Percentiles rank a stretch among this genome's conserved stretches.
phyloP scores from a whole-genome alignment of 805 yeast genomes.

The Saturnispora bothae region DNA sequence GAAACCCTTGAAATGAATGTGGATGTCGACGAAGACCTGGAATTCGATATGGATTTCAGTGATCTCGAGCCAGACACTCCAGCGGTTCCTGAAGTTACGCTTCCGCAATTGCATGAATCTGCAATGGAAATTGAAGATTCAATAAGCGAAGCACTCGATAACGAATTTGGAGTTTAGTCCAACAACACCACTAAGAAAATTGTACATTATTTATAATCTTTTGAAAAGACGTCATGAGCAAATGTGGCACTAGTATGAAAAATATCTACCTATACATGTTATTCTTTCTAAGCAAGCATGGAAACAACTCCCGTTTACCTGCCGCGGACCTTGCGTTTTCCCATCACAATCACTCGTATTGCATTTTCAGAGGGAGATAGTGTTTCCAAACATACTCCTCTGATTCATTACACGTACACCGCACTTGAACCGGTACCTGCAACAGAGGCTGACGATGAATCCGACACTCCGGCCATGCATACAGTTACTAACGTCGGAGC shows the following conservation, averaged over 20 bases:
- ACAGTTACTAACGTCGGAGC: constrained; percentile 62
- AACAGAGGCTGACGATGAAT: constrained; percentile 29
- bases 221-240: too few relatives aligned
- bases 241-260: too few relatives aligned
- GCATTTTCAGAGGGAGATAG: constrained; percentile 34
- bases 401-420: constrained; percentile 57
- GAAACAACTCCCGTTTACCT: constrained; percentile 39
- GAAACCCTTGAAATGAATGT: constrained; percentile 21
- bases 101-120: too few relatives aligned
- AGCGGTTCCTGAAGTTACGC: too few relatives aligned
- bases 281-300: too few relatives aligned
- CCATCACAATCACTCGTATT: constrained; percentile 50
- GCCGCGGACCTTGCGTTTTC: constrained; percentile 58
- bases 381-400: constrained; percentile 41
- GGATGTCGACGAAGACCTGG: constrained; percentile 7
- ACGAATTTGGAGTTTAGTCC: too few relatives aligned
- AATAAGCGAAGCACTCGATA: too few relatives aligned
- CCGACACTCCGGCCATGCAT: constrained; percentile 31
- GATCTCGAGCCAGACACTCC: constrained; percentile 3
- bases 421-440: constrained; percentile 50
- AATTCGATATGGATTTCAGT: constrained; percentile 10
- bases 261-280: too few relatives aligned
- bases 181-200: too few relatives aligned
- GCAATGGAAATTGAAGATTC: too few relatives aligned
- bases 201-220: too few relatives aligned